Evolutionary conservation across 805 yeast genomes (phyloP).

Genomic region (Yarrowia sp.): DNA sequence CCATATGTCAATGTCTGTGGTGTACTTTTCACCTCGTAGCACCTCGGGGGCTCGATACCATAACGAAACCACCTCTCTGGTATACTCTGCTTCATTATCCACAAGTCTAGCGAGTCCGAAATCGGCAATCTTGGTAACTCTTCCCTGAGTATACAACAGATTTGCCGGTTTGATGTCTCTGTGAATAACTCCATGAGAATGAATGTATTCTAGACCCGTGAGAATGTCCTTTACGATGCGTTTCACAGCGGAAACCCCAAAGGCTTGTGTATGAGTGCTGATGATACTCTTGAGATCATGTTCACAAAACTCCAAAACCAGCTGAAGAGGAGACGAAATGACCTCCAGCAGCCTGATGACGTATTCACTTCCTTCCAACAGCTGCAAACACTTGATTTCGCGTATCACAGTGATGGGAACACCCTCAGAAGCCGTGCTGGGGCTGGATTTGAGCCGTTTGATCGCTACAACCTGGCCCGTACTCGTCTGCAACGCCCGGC

Average conservation of each 20-base stretch:
- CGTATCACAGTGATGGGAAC: slow-evolving; percentile 13
- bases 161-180: slow-evolving; percentile 96
- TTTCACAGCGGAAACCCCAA: slow-evolving; percentile 1
- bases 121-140: slow-evolving; percentile 88
- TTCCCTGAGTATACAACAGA: slow-evolving; percentile 69
- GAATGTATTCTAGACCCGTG: slow-evolving; percentile 69
- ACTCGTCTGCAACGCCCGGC: slow-evolving; percentile 58
- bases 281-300: slow-evolving; percentile 53
- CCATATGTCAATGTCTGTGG: slow-evolving; percentile 4
- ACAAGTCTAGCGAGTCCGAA: slow-evolving; percentile 93
- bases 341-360: slow-evolving; percentile 60
- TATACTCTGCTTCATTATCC: slow-evolving; percentile 41
- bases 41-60: slow-evolving; percentile 34
- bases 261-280: slow-evolving; percentile 49
- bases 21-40: not conserved
- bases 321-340: slow-evolving; percentile 50
- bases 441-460: slow-evolving; percentile 13
- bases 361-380: slow-evolving; percentile 9
- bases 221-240: slow-evolving; percentile 51
- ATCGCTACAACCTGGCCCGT: slow-evolving; percentile 55
- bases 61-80: slow-evolving; percentile 23
- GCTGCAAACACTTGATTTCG: slow-evolving; percentile 26
- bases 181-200: slow-evolving; percentile 76
- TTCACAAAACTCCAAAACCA: slow-evolving; percentile 49
- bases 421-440: slow-evolving; percentile 1